Evolutionary conservation across 1,284 basidiomycete species (phyloP).

Genomic region (Microbotryomycetes sp.): DNA sequence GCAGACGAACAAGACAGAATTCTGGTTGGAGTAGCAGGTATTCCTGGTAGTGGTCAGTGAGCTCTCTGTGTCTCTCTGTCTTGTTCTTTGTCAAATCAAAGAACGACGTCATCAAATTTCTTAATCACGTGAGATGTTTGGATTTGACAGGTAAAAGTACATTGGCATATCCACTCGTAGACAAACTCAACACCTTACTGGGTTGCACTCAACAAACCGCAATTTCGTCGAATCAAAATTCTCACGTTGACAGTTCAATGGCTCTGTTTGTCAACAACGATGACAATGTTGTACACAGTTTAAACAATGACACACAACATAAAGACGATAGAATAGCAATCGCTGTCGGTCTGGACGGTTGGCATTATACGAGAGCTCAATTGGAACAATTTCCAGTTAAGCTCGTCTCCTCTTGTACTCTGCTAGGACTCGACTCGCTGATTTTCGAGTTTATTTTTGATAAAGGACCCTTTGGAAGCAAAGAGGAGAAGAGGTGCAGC

Average conservation of each 20-base stretch:
- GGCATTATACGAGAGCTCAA: constrained; percentile 57
- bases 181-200: constrained; percentile 48
- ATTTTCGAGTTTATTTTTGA: not conserved
- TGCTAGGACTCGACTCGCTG: not conserved
- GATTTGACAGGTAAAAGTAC: constrained; percentile 62
- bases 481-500: constrained; percentile 55
- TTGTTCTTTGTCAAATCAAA: too few species aligned
- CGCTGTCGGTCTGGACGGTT: constrained; percentile 72
- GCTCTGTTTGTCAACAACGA: constrained; percentile 7
- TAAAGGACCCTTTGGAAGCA: constrained; percentile 61
- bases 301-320: too few species aligned
- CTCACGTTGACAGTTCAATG: not conserved
- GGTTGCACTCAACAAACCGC: not conserved
- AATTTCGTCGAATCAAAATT: too few species aligned
- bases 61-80: too few species aligned
- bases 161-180: constrained; percentile 55
- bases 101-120: not conserved
- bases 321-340: too few species aligned
- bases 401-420: not conserved
- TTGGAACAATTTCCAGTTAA: constrained; percentile 58
- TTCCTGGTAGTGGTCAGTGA: not conserved
- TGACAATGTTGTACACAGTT: constrained; percentile 31
- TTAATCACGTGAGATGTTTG: not conserved
- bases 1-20: not conserved
- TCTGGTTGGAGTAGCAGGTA: not conserved